Percentiles rank a stretch among this genome's conserved stretches.
These are phyloP conservation scores for Ceratocystis diversiconidia DNA, from an alignment of 2,329 filamentous ascomycete genomes.

Conservation along the genomic window DNA sequence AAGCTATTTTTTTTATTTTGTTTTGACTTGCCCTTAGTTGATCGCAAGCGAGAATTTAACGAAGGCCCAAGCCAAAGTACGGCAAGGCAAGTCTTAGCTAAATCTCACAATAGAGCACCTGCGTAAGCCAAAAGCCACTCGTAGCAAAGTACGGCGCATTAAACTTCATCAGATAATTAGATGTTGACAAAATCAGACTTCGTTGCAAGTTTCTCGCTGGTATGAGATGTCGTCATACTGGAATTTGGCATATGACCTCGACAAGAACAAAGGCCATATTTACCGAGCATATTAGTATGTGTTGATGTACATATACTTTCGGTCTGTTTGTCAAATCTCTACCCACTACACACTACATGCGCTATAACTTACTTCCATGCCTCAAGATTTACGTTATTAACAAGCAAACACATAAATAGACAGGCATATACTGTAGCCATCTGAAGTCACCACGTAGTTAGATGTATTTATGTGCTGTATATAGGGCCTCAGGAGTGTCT, in stretches of 20 bases:
- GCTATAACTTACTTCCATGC: neutral
- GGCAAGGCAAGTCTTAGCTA: neutral
- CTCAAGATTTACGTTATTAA: neutral
- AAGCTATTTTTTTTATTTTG: neutral
- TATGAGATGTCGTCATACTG: neutral
- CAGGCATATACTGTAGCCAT: neutral
- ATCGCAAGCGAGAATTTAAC: neutral
- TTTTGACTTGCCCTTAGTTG: neutral
- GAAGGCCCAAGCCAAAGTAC: neutral
- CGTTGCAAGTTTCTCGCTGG: neutral
- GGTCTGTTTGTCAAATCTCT: neutral
- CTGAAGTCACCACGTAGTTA: too few species aligned
- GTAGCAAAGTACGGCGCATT: neutral
- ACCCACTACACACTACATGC: neutral
- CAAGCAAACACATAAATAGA: neutral
- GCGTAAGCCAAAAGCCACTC: neutral
- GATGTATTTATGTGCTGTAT: neutral
- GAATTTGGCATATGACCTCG: neutral
- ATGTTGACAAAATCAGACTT: neutral
- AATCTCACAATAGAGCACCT: neutral
- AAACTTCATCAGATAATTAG: neutral
- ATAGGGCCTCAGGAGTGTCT: neutral
- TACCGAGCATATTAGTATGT: neutral
- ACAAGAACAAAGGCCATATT: neutral
- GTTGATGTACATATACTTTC: neutral